Conservation (phyloP, 441 rosid genomes). For the Erysimum cheiri region DNA sequence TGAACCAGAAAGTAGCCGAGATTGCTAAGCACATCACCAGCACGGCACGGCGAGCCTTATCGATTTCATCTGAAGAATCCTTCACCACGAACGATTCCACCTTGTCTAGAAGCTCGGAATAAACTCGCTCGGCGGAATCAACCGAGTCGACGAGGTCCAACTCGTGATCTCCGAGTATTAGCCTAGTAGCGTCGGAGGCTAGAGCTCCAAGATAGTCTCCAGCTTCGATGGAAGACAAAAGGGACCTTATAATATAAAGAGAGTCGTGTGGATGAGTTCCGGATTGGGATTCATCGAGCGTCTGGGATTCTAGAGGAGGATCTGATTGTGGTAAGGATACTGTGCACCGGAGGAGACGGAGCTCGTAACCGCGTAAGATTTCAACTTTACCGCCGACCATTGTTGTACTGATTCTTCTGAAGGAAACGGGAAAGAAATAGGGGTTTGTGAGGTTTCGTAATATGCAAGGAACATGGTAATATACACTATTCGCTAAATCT, state of each 20-base stretch:
- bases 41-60: conserved; percentile 59
- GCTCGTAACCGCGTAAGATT: conserved; percentile 72
- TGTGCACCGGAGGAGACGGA: conserved; percentile 89
- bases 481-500: too few species aligned
- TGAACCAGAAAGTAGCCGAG: conserved; percentile 78
- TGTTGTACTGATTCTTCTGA: conserved; percentile 6
- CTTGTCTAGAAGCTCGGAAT: conserved; percentile 59
- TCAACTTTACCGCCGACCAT: conserved; percentile 49
- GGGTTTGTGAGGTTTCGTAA: conserved; percentile 13
- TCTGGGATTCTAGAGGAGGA: conserved; percentile 10
- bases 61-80: conserved; percentile 48
- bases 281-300: neutral
- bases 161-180: conserved; percentile 44
- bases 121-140: conserved; percentile 58
- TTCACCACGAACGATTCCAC: conserved; percentile 57
- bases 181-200: conserved; percentile 54
- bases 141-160: conserved; percentile 48
- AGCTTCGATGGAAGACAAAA: conserved; percentile 65
- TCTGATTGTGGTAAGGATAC: conserved; percentile 42
- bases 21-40: conserved; percentile 71
- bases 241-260: conserved; percentile 46
- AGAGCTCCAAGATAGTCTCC: conserved; percentile 82
- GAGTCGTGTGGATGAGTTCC: conserved; percentile 47
- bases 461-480: too few species aligned
- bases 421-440: conserved; percentile 5